Evolutionary conservation across 2,329 filamentous ascomycete genomes (phyloP), one percentile per base, ranked within the genome.

Genomic region (Rugonectria rugulosa): DNA sequence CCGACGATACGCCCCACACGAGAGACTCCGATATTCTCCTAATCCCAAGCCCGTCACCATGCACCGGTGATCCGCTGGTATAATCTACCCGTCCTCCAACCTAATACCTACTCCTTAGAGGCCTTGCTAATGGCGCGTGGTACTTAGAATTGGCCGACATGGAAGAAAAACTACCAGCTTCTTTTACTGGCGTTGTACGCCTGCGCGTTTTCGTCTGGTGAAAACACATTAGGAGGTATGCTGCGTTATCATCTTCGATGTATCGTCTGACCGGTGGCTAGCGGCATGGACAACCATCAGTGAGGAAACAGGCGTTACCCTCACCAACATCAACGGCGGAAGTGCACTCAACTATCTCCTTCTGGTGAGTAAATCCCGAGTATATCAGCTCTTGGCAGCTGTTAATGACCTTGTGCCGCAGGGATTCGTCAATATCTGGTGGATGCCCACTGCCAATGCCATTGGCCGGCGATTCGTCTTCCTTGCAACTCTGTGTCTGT

Each of bases 261-360:
- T 8, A 14, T 8, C 6, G 4, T 15, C 27, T 45, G 23, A 45
- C 19, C 27, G 5, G 8, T 19, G 4, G 11, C 12, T 15, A 51
- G 47, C 47, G 27, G 47, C 47, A 14, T 51, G 47, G 47, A 51
- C 47, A 1, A 51, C 47, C 1, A 29, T 51, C 21, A 51, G 47
- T 21, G 37, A 42, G 14, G 47, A 51, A 21, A 51, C 47, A 9
- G 47, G 38, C 2, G 47, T 43, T n/a, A 32, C 36, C 7, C 27
- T 51, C 2, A 43, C 47, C 27, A 51, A 51, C 37, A 51, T 51
- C 37, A 51, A 51, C 14, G 47, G 47, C 20, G 47, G 47, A 9
- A 51, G 47, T 43, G 47, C 47, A 19, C 31, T 51, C 15, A 51
- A 51, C 23, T 51, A 51, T 12, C 47, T 51, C 29, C 43, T 51